Evolutionary conservation across 1,284 basidiomycete genomes (phyloP), one percentile per base, ranked within the genome.

Genomic region (Coniophora puteana): DNA sequence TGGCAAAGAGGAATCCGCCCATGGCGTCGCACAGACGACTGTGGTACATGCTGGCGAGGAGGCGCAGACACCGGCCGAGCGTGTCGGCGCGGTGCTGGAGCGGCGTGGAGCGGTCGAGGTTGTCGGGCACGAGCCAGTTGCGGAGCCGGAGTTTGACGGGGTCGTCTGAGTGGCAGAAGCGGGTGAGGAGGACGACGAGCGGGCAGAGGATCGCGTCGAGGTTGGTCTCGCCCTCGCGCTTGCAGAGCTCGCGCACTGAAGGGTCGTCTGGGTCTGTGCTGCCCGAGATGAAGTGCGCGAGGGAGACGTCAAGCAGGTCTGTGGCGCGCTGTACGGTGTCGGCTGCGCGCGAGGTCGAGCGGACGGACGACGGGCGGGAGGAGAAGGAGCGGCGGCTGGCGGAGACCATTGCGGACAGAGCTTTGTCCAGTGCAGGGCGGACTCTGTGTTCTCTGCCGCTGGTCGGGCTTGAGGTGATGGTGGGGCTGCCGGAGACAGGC

Each of bases 1-100:
- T 68, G 0, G 82, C 78, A 61, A 76, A 96, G 29, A 96, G 63
- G 68, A 95, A 71, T 65, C 95, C 92, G n/a, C 92, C 91, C 4
- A 83, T 74, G 3, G 83, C 69, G 49, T 81, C 79, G 53, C 90
- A 87, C 48, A 89, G 65, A 38, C 80, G 71, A 5, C 66, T 61
- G 57, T 93, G 81, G 51, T 85, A 81, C 1, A 92, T 76, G 45
- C 79, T 80, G 8, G 74, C 67, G 48, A 95, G 70, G 13, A 95
- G 66, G n/a, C 93, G 74, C 18, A 96, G 60, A 53, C 87, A 80
- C 35, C 86, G 71, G 1, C 93, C 93, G 1, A 95, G 66, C 12
- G 87, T 59, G 54, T 89, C 83, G 11, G 76, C 49, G 1, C 90
- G 78, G 23, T 68, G 63, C 55, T 94, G 90, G 16, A 95, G 67